A percentile compares a stretch with the other conserved stretches of the same genome.
These are phyloP conservation scores for Cercospora sp. DNA, from an alignment of 2,329 filamentous ascomycete genomes.

Conservation along the genomic window DNA sequence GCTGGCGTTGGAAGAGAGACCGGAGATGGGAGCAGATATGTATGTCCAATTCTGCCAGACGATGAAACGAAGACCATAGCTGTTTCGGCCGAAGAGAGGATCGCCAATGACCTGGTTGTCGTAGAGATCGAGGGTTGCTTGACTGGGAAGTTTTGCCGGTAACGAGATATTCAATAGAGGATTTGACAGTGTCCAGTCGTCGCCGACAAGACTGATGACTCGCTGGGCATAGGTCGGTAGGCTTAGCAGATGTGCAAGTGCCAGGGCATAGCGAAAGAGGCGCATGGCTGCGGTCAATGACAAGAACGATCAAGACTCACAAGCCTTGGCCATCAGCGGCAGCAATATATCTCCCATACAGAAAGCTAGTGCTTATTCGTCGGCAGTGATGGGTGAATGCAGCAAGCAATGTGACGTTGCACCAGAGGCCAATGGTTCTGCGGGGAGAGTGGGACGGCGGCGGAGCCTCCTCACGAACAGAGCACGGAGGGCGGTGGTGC, in stretches of 20 bases:
- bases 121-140: slow-evolving; percentile 61
- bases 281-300: neutral
- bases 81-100: slow-evolving; percentile 59
- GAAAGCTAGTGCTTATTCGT: neutral
- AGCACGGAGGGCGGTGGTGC: neutral
- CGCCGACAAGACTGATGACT: slow-evolving; percentile 46
- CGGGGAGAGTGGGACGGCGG: neutral
- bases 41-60: slow-evolving; percentile 64
- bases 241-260: neutral
- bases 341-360: neutral
- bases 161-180: slow-evolving; percentile 53
- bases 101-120: slow-evolving; percentile 56
- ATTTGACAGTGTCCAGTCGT: slow-evolving; percentile 42
- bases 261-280: neutral
- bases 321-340: neutral
- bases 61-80: slow-evolving; percentile 63
- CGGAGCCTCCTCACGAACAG: neutral
- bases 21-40: slow-evolving; percentile 49
- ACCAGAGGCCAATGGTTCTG: neutral
- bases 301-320: neutral
- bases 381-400: neutral
- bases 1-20: slow-evolving; percentile 41
- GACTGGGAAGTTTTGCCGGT: slow-evolving; percentile 57
- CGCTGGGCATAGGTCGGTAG: slow-evolving; percentile 30
- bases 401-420: slow-evolving; percentile 6